A percentile compares a stretch with the other conserved stretches of the same genome.
Conservation (phyloP, 148 eudicot genomes). For the Pouteria glomerata region DNA sequence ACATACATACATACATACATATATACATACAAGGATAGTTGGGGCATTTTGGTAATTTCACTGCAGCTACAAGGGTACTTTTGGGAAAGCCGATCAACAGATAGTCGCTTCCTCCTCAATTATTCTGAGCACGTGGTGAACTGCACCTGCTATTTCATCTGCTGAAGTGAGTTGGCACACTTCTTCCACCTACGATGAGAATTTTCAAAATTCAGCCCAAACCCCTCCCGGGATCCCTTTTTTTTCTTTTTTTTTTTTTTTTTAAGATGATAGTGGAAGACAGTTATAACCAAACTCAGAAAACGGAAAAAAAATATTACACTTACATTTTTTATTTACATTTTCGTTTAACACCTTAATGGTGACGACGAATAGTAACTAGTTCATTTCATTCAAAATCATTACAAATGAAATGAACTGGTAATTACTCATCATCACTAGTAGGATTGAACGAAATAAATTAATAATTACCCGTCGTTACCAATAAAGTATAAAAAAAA, state of each 20-base stretch:
- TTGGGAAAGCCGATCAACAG: slow-evolving; percentile 17
- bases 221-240: neutral
- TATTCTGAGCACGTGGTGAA: slow-evolving; percentile 80
- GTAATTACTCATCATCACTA: no score
- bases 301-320: no score
- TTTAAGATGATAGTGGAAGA: no score
- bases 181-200: slow-evolving; percentile 76
- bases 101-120: slow-evolving; percentile 59
- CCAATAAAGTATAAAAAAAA: no score
- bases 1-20: neutral
- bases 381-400: no score
- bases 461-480: no score
- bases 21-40: slow-evolving; percentile 1
- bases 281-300: neutral
- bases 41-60: slow-evolving; percentile 9
- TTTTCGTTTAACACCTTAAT: no score
- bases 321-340: no score
- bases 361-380: no score
- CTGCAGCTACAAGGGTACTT: slow-evolving; percentile 11
- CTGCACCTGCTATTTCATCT: slow-evolving; percentile 78
- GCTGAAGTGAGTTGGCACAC: slow-evolving; percentile 72
- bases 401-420: no score
- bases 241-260: no score
- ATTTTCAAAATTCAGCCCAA: slow-evolving; percentile 6
- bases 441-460: no score